Percentiles rank a stretch among this genome's conserved stretches.
Conservation (phyloP, 768 basidiomycete genomes). For the Neoboletus magnificus region DNA sequence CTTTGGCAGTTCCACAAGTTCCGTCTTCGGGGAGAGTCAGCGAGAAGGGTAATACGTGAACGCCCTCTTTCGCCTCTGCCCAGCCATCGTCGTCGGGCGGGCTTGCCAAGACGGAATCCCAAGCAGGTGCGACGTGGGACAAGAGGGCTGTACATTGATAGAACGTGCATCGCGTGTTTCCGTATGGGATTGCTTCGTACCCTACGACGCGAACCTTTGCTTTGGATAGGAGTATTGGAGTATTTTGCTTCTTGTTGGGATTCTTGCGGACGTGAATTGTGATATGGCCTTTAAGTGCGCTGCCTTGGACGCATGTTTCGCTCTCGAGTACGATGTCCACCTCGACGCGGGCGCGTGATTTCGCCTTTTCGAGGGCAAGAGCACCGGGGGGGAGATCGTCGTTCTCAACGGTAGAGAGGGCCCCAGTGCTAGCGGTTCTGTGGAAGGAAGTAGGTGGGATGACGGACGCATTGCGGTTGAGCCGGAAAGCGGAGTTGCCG, state of each 20-base stretch:
- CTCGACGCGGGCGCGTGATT: constrained; percentile 70
- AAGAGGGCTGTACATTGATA: constrained; percentile 68
- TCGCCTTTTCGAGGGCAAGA: constrained; percentile 67
- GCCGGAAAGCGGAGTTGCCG: constrained; percentile 55
- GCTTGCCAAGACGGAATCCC: constrained; percentile 42
- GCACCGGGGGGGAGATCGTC: constrained; percentile 20
- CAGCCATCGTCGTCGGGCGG: constrained; percentile 60
- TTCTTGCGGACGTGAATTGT: constrained; percentile 60
- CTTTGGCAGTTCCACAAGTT: constrained; percentile 53
- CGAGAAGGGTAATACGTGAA: constrained; percentile 68
- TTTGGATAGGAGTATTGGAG: constrained; percentile 60
- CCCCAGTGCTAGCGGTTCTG: constrained; percentile 6
- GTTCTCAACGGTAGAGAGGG: not conserved
- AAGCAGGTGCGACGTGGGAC: constrained; percentile 45
- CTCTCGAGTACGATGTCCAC: constrained; percentile 78
- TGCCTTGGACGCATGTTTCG: constrained; percentile 77
- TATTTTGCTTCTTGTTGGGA: constrained; percentile 45
- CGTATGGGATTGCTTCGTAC: constrained; percentile 67
- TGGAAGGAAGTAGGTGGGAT: constrained; percentile 26
- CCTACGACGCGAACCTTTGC: constrained; percentile 83
- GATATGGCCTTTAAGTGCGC: constrained; percentile 64
- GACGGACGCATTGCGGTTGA: constrained; percentile 52
- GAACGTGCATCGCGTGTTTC: constrained; percentile 70
- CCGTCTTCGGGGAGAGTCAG: constrained; percentile 61
- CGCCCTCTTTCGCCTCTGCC: constrained; percentile 58